These are phyloP conservation scores for Geotrichum europaeum DNA, from an alignment of 1,139 yeast species.

Conservation along the genomic window DNA sequence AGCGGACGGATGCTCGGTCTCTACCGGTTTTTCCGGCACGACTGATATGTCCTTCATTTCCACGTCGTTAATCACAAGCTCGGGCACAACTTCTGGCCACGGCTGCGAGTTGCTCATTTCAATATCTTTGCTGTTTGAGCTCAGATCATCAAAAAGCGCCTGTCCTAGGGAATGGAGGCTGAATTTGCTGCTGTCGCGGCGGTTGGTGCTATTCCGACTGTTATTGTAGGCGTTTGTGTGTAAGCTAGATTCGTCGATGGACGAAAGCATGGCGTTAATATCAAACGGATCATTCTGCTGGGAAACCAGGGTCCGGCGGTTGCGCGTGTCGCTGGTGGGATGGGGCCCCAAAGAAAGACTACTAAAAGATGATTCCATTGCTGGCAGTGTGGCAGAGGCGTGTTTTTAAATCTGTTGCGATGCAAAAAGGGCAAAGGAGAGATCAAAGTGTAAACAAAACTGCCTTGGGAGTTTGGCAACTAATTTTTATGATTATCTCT, in stretches of 20 bases:
- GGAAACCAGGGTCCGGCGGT: neutral
- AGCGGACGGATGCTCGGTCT: neutral
- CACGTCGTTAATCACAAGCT: neutral
- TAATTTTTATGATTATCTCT: neutral
- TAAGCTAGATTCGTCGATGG: neutral
- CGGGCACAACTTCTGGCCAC: neutral
- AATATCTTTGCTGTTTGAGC: neutral
- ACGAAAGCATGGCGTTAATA: slow-evolving; percentile 8
- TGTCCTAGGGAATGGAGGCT: neutral
- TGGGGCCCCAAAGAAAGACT: neutral
- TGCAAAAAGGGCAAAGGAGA: neutral
- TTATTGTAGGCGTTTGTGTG: neutral
- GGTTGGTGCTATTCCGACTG: neutral
- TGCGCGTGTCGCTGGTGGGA: neutral
- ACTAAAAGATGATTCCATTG: neutral
- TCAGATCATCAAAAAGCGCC: neutral
- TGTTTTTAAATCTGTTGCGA: neutral
- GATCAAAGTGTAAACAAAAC: neutral
- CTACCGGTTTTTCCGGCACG: neutral
- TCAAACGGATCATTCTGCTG: slow-evolving; percentile 11
- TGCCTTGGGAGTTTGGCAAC: neutral
- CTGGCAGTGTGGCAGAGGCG: neutral
- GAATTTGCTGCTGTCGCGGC: neutral
- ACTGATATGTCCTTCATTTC: slow-evolving; percentile 9
- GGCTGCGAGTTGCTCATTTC: neutral